phyloP scores from a whole-genome alignment of 805 yeast species.

The Clavispora vitiphila region DNA sequence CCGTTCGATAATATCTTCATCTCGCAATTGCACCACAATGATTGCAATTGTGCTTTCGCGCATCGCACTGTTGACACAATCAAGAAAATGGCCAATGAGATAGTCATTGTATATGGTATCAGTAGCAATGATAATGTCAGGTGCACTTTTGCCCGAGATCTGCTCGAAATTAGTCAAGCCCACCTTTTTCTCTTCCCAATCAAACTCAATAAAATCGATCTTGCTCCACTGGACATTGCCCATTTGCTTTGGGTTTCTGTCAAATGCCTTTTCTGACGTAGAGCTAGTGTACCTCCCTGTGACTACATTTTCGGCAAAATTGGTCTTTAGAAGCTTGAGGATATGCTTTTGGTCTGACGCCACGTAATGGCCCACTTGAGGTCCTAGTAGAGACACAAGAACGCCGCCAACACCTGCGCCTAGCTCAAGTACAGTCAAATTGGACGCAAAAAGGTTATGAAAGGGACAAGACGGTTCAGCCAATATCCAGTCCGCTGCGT shows the following conservation, averaged over 20 bases:
- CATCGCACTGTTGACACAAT: slow-evolving; percentile 35
- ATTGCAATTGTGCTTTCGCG: slow-evolving; percentile 28
- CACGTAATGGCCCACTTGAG: slow-evolving; percentile 30
- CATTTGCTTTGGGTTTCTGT: not conserved
- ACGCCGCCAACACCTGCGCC: slow-evolving; percentile 62
- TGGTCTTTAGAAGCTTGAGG: slow-evolving; percentile 43
- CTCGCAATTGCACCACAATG: slow-evolving; percentile 50
- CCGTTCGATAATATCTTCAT: slow-evolving; percentile 43
- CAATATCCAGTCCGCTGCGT: slow-evolving; percentile 52
- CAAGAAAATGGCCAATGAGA: slow-evolving; percentile 46
- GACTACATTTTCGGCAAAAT: slow-evolving; percentile 38
- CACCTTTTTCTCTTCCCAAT: slow-evolving; percentile 52
- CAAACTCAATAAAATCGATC: slow-evolving; percentile 48
- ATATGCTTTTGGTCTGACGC: slow-evolving; percentile 58
- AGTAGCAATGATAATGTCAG: slow-evolving; percentile 53
- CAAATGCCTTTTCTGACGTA: slow-evolving; percentile 4
- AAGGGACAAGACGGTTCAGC: slow-evolving; percentile 24
- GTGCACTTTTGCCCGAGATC: slow-evolving; percentile 13
- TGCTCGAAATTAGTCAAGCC: slow-evolving; percentile 21
- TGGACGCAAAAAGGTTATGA: slow-evolving; percentile 7
- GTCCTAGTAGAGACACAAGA: slow-evolving; percentile 37
- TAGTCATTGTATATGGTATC: slow-evolving; percentile 65
- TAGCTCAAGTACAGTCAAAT: slow-evolving; percentile 43
- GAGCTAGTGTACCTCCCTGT: slow-evolving; percentile 7
- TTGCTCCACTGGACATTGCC: slow-evolving; percentile 4